Evolutionary conservation across 192 early-diverging fungal species (phyloP).

Genomic region (Podochytrium sp.): DNA sequence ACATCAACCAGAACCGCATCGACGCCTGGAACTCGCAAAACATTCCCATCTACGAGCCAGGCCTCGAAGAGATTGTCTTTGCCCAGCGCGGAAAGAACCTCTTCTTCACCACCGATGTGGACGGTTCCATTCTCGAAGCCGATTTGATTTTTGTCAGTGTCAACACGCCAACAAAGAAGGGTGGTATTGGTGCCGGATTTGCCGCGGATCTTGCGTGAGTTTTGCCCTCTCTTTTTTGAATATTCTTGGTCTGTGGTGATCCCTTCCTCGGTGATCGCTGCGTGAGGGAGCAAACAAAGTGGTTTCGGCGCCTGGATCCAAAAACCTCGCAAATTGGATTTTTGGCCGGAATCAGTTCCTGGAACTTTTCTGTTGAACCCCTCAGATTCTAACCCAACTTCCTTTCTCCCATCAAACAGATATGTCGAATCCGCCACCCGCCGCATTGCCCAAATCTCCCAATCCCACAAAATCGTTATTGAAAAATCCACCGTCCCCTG

Average conservation of each 20-base stretch:
- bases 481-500: constrained; percentile 96
- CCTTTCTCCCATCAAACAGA: constrained; percentile 30
- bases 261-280: too few relatives aligned
- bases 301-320: too few relatives aligned
- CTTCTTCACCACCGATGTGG: constrained; percentile 84
- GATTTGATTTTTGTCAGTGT: constrained; percentile 93
- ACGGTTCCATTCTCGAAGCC: constrained; percentile 73
- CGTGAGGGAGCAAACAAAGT: too few relatives aligned
- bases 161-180: constrained; percentile 88
- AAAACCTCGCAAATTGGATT: too few relatives aligned
- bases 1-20: constrained; percentile 79
- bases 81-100: constrained; percentile 78
- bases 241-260: too few relatives aligned
- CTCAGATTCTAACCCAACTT: neutral
- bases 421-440: constrained; percentile 83
- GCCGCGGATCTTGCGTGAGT: constrained; percentile 83
- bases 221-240: too few relatives aligned
- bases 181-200: constrained; percentile 75
- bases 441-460: constrained; percentile 81
- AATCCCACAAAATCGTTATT: constrained; percentile 84
- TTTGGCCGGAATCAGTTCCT: too few relatives aligned
- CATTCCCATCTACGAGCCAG: constrained; percentile 92
- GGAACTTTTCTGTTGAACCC: neutral
- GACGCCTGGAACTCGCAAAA: constrained; percentile 87
- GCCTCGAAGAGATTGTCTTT: constrained; percentile 84